Base-by-base conservation (phyloP, 345 rosid genomes). In the Arabidopsis suecica region DNA sequence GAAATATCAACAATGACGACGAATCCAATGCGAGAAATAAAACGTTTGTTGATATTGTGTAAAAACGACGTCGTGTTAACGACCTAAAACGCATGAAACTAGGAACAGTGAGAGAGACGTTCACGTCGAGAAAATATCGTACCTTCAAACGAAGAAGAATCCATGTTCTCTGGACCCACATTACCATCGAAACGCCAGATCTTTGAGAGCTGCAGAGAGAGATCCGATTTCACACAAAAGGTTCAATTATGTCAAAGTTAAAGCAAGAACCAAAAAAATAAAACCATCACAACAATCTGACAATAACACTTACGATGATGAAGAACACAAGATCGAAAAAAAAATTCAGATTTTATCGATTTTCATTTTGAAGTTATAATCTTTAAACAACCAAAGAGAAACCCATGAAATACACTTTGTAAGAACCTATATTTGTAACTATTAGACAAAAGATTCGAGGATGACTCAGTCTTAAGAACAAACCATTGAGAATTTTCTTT, bases 101-200 rank as follows among this genome's bases (percentile, higher is more conserved):
- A 1, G 42, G 6, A 48, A 56, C 32, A 34, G 38, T 30, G 23
- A 38, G 38, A 42, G 16, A 13, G 14, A 42, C 36, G 49, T 71
- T 58, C 61, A 71, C 77, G 73, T 71, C 69, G 77, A 60, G 66
- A 56, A 42, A 73, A 70, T 45, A 57, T 48, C 64, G 23, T 74
- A 81, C 76, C 71, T 73, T 82, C 45, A 61, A 79, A 65, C 56
- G 87, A 68, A 38, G 84, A 82, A 75, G 76, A 76, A 77, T 83
- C 87, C 69, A 80, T 79, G 47, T 58, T 41, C 7, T 59, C 73
- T 55, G 82, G 77, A 79, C 81, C 79, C 77, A 82, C 86, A 85
- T 82, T 87, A 60, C 81, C 49, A 80, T 56, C 79, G 61, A 74
- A 80, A 62, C 74, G 79, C 80, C 81, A 78, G 65, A 44, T 78